Evolutionary conservation across 73 alveolate genomes (phyloP).

Genomic region (Paramecium caudatum): DNA sequence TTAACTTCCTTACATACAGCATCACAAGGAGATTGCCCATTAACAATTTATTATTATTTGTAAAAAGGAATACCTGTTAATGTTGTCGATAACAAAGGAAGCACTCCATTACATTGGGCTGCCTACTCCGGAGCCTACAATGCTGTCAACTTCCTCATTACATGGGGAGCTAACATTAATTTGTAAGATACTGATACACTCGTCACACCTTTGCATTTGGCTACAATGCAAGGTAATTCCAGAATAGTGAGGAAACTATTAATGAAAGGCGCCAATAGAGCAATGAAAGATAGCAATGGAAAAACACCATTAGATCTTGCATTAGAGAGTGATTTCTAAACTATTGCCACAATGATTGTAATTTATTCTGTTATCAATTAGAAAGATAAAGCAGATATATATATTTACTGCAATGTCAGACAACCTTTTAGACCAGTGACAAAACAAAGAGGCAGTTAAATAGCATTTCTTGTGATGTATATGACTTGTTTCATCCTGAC

Average conservation of each 20-base stretch:
- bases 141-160: conserved; percentile 74
- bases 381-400: conserved; percentile 67
- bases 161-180: conserved; percentile 85
- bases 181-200: conserved; percentile 87
- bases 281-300: conserved; percentile 80
- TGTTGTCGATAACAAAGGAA: conserved; percentile 80
- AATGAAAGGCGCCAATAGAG: conserved; percentile 88
- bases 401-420: conserved; percentile 65
- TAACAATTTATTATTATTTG: conserved; percentile 83
- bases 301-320: conserved; percentile 83
- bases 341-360: conserved; percentile 73
- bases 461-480: conserved; percentile 50
- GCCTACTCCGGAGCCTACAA: conserved; percentile 91
- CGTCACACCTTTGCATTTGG: conserved; percentile 94
- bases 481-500: conserved; percentile 41
- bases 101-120: conserved; percentile 99
- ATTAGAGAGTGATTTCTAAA: conserved; percentile 65
- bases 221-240: conserved; percentile 86
- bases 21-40: conserved; percentile 94
- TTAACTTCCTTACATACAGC: conserved; percentile 91
- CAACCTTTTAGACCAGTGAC: conserved; percentile 64
- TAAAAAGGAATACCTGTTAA: conserved; percentile 80
- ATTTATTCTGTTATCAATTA: neutral
- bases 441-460: conserved; percentile 7
- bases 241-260: conserved; percentile 89